These are phyloP conservation scores for Tolypocladium nubicola DNA, from an alignment of 2,329 filamentous ascomycete species.

Conservation along the genomic window DNA sequence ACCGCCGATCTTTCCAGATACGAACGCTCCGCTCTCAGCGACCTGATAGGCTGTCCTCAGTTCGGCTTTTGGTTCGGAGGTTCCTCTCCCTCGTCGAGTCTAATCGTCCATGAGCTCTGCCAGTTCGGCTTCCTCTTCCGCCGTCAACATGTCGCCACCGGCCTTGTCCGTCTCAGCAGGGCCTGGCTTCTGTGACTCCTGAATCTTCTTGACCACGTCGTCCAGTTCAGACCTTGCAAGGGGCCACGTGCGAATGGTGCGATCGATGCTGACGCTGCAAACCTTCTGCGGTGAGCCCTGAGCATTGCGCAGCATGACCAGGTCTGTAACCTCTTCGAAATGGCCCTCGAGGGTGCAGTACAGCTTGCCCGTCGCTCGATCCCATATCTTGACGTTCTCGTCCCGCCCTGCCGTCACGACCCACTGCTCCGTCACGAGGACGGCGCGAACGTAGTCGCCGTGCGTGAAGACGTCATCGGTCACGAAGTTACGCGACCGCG, in stretches of 20 bases:
- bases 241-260: conserved; percentile 77
- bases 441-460: conserved; percentile 81
- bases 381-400: conserved; percentile 88
- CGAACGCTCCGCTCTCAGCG: no score
- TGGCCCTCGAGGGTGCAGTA: conserved; percentile 71
- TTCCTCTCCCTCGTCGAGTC: not conserved
- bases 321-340: conserved; percentile 82
- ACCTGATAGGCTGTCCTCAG: not conserved
- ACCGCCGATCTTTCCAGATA: not conserved
- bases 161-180: conserved; percentile 36
- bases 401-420: conserved; percentile 82
- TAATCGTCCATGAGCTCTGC: conserved; percentile 78
- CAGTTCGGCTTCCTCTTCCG: conserved; percentile 86
- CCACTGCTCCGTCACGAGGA: conserved; percentile 66
- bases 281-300: conserved; percentile 34
- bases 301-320: conserved; percentile 48
- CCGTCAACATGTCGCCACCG: conserved; percentile 52
- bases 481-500: conserved; percentile 56
- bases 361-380: conserved; percentile 60
- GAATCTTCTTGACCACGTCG: conserved; percentile 32
- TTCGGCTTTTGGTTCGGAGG: not conserved
- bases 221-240: conserved; percentile 51
- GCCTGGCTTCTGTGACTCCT: conserved; percentile 34
- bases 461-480: conserved; percentile 65
- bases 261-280: conserved; percentile 82